phyloP scores from a whole-genome alignment of 176 grass and related monocot species.

The Bothriochloa decipiens region DNA sequence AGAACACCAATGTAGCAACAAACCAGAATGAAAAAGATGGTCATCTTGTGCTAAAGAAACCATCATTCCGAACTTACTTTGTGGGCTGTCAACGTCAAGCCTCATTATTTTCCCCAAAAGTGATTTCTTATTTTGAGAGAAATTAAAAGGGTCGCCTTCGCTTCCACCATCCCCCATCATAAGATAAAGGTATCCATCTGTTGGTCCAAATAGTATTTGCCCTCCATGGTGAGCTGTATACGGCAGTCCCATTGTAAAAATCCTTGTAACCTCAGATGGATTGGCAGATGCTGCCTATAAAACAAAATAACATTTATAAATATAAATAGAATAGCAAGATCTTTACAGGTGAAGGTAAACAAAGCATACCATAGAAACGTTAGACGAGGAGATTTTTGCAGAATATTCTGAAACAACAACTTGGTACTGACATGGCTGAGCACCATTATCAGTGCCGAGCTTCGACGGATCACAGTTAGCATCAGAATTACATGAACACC shows the following conservation, averaged over 20 bases:
- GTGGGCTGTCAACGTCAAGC: conserved; percentile 57
- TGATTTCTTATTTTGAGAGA: conserved; percentile 79
- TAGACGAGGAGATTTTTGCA: conserved; percentile 63
- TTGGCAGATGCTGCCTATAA: conserved; percentile 48
- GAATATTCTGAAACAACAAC: conserved; percentile 77
- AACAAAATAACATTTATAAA: neutral
- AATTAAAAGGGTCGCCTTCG: conserved; percentile 77
- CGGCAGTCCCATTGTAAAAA: conserved; percentile 81
- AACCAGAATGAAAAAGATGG: neutral
- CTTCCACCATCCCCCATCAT: conserved; percentile 86
- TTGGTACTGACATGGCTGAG: conserved; percentile 80
- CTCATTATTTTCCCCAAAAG: conserved; percentile 86
- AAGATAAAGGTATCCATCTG: conserved; percentile 77
- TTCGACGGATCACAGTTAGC: conserved; percentile 86
- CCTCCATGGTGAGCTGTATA: conserved; percentile 65
- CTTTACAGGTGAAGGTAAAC: conserved; percentile 15
- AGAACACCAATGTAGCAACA: neutral
- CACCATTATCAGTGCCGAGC: conserved; percentile 60
- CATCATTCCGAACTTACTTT: conserved; percentile 55
- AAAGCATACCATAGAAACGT: conserved; percentile 61
- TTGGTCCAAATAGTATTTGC: conserved; percentile 74
- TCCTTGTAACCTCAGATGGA: conserved; percentile 57
- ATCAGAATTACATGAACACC: conserved; percentile 93
- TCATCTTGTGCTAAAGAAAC: neutral
- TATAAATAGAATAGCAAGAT: conserved; percentile 27